Percentiles rank a stretch among this genome's conserved stretches.
These are phyloP conservation scores for Pleurotus djamor DNA, from an alignment of 768 basidiomycete genomes.

Conservation along the genomic window DNA sequence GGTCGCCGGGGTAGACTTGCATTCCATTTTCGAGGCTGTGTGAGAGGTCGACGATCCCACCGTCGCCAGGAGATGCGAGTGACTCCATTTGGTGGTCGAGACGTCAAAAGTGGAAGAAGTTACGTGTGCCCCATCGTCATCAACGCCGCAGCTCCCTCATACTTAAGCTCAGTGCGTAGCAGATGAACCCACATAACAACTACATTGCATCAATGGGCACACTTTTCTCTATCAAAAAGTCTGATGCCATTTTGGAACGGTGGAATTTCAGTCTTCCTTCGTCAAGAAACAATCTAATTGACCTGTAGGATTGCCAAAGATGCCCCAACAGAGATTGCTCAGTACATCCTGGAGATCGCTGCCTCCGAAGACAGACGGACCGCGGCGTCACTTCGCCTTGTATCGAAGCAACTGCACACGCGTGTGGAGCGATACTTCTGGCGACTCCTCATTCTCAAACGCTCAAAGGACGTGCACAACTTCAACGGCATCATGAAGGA, in stretches of 20 bases:
- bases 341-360: background rate
- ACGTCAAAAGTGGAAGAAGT: background rate
- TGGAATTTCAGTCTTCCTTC: background rate
- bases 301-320: background rate
- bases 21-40: conserved; percentile 43
- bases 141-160: background rate
- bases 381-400: background rate
- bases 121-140: background rate
- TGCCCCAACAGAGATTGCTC: background rate
- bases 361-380: background rate
- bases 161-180: background rate
- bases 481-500: background rate
- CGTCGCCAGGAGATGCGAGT: conserved; percentile 9
- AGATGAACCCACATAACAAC: background rate
- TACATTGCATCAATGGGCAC: background rate
- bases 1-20: conserved; percentile 58
- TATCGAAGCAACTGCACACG: background rate
- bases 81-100: background rate
- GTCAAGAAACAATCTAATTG: background rate
- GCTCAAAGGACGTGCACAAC: background rate
- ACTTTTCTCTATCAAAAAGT: background rate
- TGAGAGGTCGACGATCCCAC: conserved; percentile 49
- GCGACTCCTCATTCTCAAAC: background rate
- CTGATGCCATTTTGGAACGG: background rate
- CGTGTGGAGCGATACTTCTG: background rate